phyloP scores from a whole-genome alignment of 805 yeast genomes.

The Komagataella populi region DNA sequence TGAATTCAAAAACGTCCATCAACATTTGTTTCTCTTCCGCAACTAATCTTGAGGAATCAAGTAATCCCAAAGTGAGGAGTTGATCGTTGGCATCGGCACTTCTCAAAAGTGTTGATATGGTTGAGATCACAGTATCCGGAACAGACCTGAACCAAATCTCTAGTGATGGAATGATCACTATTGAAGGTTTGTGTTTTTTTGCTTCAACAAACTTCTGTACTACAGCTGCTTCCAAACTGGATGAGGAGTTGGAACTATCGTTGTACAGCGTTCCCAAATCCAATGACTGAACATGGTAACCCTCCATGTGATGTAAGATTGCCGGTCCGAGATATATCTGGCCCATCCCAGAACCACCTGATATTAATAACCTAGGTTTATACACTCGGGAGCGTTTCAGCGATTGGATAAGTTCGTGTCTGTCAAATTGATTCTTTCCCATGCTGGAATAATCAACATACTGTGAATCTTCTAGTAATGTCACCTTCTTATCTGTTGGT shows the following conservation, averaged over 20 bases:
- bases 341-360: constrained; percentile 72
- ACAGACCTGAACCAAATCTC: constrained; percentile 65
- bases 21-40: constrained; percentile 31
- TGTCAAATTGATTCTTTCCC: constrained; percentile 50
- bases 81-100: constrained; percentile 60
- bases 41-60: constrained; percentile 27
- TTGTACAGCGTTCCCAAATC: constrained; percentile 69
- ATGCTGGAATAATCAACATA: constrained; percentile 43
- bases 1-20: constrained; percentile 43
- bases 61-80: constrained; percentile 60
- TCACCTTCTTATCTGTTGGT: constrained; percentile 42
- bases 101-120: constrained; percentile 56
- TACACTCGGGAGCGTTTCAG: constrained; percentile 41
- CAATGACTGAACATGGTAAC: constrained; percentile 75
- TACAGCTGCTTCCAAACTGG: constrained; percentile 72
- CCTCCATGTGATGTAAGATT: constrained; percentile 69
- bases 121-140: constrained; percentile 55
- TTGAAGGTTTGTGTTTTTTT: constrained; percentile 77
- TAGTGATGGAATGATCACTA: constrained; percentile 70
- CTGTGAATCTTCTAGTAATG: constrained; percentile 57
- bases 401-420: constrained; percentile 43
- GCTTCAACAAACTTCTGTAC: constrained; percentile 83
- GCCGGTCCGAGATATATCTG: constrained; percentile 81
- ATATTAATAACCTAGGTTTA: constrained; percentile 66
- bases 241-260: constrained; percentile 40